phyloP scores from a whole-genome alignment of 768 basidiomycete species.

The Flagelloscypha sp. region DNA sequence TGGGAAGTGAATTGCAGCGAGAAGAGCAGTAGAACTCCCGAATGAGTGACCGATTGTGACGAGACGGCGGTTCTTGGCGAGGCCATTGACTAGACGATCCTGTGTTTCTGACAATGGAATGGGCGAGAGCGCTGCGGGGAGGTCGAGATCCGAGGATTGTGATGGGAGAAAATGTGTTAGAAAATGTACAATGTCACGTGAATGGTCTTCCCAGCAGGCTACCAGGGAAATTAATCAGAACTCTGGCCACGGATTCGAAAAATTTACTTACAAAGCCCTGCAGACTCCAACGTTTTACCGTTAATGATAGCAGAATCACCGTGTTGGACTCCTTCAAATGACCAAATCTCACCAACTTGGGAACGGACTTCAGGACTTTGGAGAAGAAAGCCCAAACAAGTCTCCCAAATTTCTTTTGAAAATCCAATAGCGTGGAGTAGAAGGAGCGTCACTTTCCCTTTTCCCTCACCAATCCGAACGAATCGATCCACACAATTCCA shows the following conservation, averaged over 20 bases:
- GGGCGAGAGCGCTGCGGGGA: conserved; percentile 51
- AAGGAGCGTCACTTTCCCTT: conserved; percentile 58
- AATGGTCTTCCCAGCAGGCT: conserved; percentile 77
- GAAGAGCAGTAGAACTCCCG: conserved; percentile 69
- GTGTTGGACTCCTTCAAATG: conserved; percentile 77
- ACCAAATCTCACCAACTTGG: conserved; percentile 62
- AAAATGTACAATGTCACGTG: conserved; percentile 74
- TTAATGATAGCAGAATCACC: conserved; percentile 82
- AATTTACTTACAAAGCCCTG: conserved; percentile 45
- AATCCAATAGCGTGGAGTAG: conserved; percentile 84
- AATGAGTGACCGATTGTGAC: conserved; percentile 78
- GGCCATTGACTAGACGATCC: conserved; percentile 39
- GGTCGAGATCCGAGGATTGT: conserved; percentile 15
- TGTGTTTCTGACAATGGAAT: conserved; percentile 33
- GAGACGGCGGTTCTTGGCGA: conserved; percentile 43
- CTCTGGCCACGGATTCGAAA: conserved; percentile 2
- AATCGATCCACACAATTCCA: conserved; percentile 75
- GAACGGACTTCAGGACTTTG: conserved; percentile 36
- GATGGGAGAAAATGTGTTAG: conserved; percentile 59
- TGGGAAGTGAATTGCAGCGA: conserved; percentile 57
- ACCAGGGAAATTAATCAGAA: background rate
- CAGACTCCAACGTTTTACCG: conserved; percentile 40
- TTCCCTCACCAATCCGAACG: conserved; percentile 30
- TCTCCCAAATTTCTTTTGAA: conserved; percentile 83
- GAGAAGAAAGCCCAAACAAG: too few relatives aligned